Conservation (phyloP, 2,329 filamentous ascomycete species). For the Coniochaeta prunicola region DNA sequence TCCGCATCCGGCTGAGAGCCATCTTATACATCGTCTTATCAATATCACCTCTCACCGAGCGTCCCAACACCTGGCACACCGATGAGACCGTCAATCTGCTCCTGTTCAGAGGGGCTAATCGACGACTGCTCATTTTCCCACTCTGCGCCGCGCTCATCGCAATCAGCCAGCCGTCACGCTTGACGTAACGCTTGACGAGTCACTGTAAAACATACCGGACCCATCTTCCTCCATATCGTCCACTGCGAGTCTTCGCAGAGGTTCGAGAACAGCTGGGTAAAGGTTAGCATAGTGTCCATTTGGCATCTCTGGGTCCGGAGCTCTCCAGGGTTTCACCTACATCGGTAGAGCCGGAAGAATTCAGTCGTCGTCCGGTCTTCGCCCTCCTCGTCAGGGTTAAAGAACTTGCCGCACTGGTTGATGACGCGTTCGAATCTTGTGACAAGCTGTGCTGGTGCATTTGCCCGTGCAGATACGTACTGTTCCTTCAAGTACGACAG, state of each 20-base stretch:
- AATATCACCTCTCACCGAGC: neutral
- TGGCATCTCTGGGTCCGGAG: neutral
- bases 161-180: slow-evolving; percentile 25
- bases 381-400: slow-evolving; percentile 23
- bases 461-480: slow-evolving; percentile 32
- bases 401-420: slow-evolving; percentile 32
- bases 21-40: neutral
- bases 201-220: slow-evolving; percentile 45
- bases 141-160: slow-evolving; percentile 29
- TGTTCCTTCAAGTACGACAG: slow-evolving; percentile 38
- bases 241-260: slow-evolving; percentile 47
- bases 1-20: neutral
- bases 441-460: slow-evolving; percentile 35
- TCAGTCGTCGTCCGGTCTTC: slow-evolving; percentile 21
- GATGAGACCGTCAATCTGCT: neutral
- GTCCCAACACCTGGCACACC: neutral
- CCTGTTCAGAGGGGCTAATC: neutral
- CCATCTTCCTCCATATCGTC: slow-evolving; percentile 52
- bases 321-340: slow-evolving; percentile 24
- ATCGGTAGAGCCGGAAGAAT: slow-evolving; percentile 25
- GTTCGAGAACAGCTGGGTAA: slow-evolving; percentile 31
- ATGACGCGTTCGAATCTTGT: slow-evolving; percentile 34
- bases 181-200: slow-evolving; percentile 26
- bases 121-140: slow-evolving; percentile 35
- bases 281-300: slow-evolving; percentile 9